These are phyloP conservation scores for Exophiala sp. DNA, from an alignment of 2,329 filamentous ascomycete genomes.

Conservation along the genomic window DNA sequence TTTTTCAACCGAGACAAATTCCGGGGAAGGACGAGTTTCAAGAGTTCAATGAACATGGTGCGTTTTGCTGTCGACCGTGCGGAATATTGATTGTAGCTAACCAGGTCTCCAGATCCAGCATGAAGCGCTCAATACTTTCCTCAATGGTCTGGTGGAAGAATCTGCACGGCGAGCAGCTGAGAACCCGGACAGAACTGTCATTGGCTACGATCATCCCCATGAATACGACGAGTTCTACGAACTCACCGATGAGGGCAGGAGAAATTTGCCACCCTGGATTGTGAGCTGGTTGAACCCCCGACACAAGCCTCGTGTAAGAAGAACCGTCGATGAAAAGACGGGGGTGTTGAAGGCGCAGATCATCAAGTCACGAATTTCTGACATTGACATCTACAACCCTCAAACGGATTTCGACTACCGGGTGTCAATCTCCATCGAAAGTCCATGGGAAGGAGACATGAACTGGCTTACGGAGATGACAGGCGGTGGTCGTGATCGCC, in stretches of 20 bases:
- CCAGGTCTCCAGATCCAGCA: slow-evolving; percentile 64
- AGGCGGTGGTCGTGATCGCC: slow-evolving; percentile 57
- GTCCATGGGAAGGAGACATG: slow-evolving; percentile 71
- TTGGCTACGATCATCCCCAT: slow-evolving; percentile 77
- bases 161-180: slow-evolving; percentile 32
- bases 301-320: slow-evolving; percentile 62
- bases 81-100: slow-evolving; percentile 18
- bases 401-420: slow-evolving; percentile 78
- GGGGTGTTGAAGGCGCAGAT: slow-evolving; percentile 73
- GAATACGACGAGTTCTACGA: slow-evolving; percentile 84
- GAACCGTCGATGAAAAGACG: slow-evolving; percentile 62
- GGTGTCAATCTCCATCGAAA: slow-evolving; percentile 91
- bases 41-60: slow-evolving; percentile 88
- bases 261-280: slow-evolving; percentile 63
- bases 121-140: slow-evolving; percentile 74
- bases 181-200: slow-evolving; percentile 53
- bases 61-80: slow-evolving; percentile 31
- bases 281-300: slow-evolving; percentile 58
- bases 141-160: slow-evolving; percentile 66
- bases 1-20: slow-evolving; percentile 59
- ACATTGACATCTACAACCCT: slow-evolving; percentile 84
- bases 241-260: slow-evolving; percentile 58
- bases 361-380: slow-evolving; percentile 82
- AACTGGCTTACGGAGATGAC: slow-evolving; percentile 47
- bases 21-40: slow-evolving; percentile 60